These are phyloP conservation scores for Poterioochromonas sp. DNA, from an alignment of 352 stramenopile species.

Conservation along the genomic window DNA sequence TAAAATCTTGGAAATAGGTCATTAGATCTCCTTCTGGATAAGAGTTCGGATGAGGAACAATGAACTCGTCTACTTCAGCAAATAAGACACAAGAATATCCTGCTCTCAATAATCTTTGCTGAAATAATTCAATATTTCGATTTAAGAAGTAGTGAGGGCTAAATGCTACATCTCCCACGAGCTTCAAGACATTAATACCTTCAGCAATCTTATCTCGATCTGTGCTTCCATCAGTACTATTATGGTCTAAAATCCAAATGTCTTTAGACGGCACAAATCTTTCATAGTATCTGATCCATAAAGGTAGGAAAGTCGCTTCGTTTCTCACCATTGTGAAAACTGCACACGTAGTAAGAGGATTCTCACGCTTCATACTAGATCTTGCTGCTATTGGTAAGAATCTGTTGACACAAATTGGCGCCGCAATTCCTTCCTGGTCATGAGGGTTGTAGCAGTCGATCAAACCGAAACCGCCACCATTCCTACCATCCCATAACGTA, in stretches of 20 bases:
- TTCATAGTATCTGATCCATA: not conserved
- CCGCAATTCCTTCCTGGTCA: not conserved
- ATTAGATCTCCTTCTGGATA: not conserved
- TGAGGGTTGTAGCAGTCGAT: not conserved
- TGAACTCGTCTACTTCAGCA: not conserved
- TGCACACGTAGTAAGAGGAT: not conserved
- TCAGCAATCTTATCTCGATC: not conserved
- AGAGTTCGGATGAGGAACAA: not conserved
- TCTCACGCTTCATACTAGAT: not conserved
- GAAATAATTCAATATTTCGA: not conserved
- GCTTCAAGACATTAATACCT: not conserved
- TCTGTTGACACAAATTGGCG: not conserved
- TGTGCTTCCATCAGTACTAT: not conserved
- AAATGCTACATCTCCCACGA: not conserved
- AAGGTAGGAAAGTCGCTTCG: not conserved
- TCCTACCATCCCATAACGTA: not conserved
- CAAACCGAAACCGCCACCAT: not conserved
- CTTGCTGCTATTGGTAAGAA: not conserved
- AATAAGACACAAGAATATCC: not conserved
- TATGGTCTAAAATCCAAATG: not conserved
- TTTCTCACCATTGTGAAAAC: not conserved
- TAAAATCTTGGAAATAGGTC: not conserved
- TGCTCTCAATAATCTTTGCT: not conserved
- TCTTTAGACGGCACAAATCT: not conserved
- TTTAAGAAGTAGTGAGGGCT: not conserved